Base-by-base conservation (phyloP, 169 alveolate genomes). In the Eimeria necatrix region DNA sequence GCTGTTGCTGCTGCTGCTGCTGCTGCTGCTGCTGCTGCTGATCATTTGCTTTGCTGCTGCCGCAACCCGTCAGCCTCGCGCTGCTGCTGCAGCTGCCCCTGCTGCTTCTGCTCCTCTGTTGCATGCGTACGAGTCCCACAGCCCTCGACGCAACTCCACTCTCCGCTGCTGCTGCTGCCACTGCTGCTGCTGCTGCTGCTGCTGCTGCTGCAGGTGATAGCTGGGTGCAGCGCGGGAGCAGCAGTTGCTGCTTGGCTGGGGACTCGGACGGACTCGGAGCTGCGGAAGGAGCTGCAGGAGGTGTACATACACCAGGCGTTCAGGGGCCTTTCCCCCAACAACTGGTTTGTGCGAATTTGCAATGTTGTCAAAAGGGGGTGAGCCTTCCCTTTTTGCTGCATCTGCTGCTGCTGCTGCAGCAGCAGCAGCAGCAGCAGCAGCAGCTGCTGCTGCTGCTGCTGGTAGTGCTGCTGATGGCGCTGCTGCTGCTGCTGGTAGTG, bases 141-240 rank as follows among this genome's bases (percentile, higher is more conserved):
- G 85, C n/a, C 20, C n/a, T 2, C 53, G 85, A 14, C 20, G 48
- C 70, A 61, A 2, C 78, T 51, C 48, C 59, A n/a, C 32, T 26
- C 22, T n/a, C n/a, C 22, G 70, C 73, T 22, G 83, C 20, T 32
- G 12, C 14, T 71, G 81, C 49, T 32, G 81, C 81, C 22, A 12
- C 49, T 71, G 81, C 81, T 32, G 83, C 53, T 32, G 52, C 10
- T 71, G 80, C 49, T n/a, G 84, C 68, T 26, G 53, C 48, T 87
- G 22, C 7, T 64, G 41, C 41, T 32, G 41, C 41, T 56, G 12
- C 96, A 97, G 94, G 95, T 96, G 48, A 96, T 97, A 49, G 95
- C 97, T 80, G 98, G 98, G 26, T 95, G 97, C 22, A 95, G 97
- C 24, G 98, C 98, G 8, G 98, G 98, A 0, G 96, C 98, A 32